Base-by-base conservation (phyloP, 345 rosid species). In the Acer campestre region DNA sequence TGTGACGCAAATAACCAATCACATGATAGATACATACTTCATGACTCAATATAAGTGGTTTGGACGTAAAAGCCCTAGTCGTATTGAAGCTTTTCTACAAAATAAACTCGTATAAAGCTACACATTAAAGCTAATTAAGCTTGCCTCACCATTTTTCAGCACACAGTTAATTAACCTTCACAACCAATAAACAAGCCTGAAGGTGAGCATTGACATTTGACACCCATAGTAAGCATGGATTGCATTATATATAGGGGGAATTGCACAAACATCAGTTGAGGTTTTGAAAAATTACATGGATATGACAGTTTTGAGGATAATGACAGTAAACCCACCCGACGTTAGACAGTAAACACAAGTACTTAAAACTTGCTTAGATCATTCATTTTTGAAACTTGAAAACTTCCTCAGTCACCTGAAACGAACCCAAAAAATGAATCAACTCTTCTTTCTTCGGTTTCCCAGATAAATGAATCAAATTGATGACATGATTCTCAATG, bases 101-200 rank as follows among this genome's bases (percentile, higher is more conserved):
- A 31, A 31, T 31, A 3, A 31, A 31, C 35, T 11, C 1, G 16
- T 6, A 29, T 46, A 35, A 56, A 71, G 6, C 25, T 4, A 31
- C 0, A 12, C 7, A 18, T 38, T 55, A 29, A 23, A 23, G 40
- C 58, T 6, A 27, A 13, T 9, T 71, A 4, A 17, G 64, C 23
- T 55, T 89, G 86, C 86, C 95, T 70, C 82, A 88, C 95, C 97
- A 94, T 92, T 63, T 81, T 75, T 55, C 67, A 17, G 18, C 17
- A 18, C 35, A 69, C 59, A 73, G 38, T 3, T 40, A 79, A 61
- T 51, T 48, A 25, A 53, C 75, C 80, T 82, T 76, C 38, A 64
- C 23, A 7, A 3, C 42, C 42, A 62, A 27, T 3, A 71, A 10
- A 74, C 1, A 27, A 6, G n/a, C 25, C 0, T 10, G 48, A 56